Percentiles rank a stretch among this genome's conserved stretches.
phyloP scores from a whole-genome alignment of 1,139 yeast genomes.

The Scheffersomyces illinoinensis region DNA sequence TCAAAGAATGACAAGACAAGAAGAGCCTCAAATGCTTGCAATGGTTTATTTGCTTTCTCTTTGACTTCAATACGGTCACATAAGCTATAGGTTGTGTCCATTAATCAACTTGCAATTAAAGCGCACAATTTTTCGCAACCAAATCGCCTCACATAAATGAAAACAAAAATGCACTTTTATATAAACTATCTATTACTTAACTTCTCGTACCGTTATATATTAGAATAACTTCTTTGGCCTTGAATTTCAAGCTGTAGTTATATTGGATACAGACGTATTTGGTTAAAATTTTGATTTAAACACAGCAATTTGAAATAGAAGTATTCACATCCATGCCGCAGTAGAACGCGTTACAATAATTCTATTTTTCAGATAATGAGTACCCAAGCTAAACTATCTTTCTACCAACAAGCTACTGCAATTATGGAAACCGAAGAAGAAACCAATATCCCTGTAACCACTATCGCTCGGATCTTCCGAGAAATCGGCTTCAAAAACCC shows the following conservation, averaged over 20 bases:
- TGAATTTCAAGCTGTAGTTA: no score
- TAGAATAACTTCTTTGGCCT: not conserved
- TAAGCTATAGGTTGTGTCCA: not conserved
- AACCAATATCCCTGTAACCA: slow-evolving; percentile 31
- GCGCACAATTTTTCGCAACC: not conserved
- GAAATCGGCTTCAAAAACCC: slow-evolving; percentile 50
- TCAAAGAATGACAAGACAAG: no score
- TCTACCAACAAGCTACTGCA: not conserved
- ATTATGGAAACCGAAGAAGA: not conserved
- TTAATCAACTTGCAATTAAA: no score
- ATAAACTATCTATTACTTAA: no score
- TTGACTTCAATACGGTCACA: not conserved
- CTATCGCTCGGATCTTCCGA: slow-evolving; percentile 58
- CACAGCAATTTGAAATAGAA: no score
- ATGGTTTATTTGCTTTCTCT: no score
- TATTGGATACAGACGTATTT: no score
- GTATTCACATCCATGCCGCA: not conserved
- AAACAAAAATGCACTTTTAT: no score
- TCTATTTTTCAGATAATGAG: not conserved
- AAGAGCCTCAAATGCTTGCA: no score
- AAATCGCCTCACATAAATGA: not conserved
- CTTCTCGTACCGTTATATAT: no score
- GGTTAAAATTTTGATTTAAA: not conserved
- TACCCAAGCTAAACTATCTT: not conserved
- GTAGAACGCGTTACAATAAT: not conserved